These are phyloP conservation scores for Epichloe gansuensis DNA, from an alignment of 2,329 filamentous ascomycete genomes.

Conservation along the genomic window DNA sequence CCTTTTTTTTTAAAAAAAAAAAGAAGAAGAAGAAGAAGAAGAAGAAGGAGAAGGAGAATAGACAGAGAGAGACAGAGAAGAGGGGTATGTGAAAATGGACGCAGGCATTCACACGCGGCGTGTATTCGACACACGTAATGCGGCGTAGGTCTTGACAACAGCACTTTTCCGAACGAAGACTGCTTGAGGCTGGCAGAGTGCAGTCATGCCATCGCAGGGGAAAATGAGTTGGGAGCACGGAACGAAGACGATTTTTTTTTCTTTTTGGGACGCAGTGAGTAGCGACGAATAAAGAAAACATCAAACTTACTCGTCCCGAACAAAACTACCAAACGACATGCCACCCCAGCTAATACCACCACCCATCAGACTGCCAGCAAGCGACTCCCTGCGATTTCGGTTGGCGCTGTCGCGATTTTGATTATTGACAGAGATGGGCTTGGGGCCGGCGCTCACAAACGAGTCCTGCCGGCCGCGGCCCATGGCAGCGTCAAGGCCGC, in stretches of 20 bases:
- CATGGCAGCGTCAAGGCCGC: conserved; percentile 43
- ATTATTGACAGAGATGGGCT: conserved; percentile 55
- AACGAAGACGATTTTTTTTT: too few species aligned
- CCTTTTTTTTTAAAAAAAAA: accelerated
- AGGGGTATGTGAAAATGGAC: too few species aligned
- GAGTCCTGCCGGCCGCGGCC: conserved; percentile 50
- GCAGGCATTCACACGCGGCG: too few species aligned
- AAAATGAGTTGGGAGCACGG: too few species aligned
- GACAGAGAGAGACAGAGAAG: background rate
- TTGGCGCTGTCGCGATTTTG: conserved; percentile 46
- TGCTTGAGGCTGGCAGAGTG: conserved; percentile 6
- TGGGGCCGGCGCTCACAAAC: conserved; percentile 51
- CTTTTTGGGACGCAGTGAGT: background rate
- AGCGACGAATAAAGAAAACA: background rate
- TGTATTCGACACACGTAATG: too few species aligned
- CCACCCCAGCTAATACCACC: conserved; percentile 97
- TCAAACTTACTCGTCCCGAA: conserved; percentile 82
- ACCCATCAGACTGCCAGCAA: conserved; percentile 54
- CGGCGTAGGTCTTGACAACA: too few species aligned
- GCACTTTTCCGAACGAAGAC: too few species aligned
- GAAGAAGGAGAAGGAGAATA: background rate
- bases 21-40: background rate
- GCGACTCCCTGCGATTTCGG: conserved; percentile 46
- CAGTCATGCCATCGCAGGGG: conserved; percentile 8
- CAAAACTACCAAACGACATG: conserved; percentile 90